phyloP scores from a whole-genome alignment of 768 basidiomycete genomes.

The Boletus reticulatus region DNA sequence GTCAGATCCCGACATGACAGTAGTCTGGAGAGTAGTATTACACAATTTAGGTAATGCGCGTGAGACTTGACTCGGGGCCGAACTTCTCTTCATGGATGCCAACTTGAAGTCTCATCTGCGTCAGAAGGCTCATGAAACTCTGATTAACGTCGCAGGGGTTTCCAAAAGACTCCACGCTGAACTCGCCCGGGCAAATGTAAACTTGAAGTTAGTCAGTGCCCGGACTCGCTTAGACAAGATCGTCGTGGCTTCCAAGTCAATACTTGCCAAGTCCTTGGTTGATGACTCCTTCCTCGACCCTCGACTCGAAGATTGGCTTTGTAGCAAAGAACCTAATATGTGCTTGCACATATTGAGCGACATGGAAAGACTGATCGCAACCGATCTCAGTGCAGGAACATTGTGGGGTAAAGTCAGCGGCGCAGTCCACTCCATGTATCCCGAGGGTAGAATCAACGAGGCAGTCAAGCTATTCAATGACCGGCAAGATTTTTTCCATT shows the following conservation, averaged over 20 bases:
- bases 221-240: slow-evolving; percentile 1
- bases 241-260: neutral
- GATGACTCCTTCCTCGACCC: neutral
- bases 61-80: too few species aligned
- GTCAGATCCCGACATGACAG: slow-evolving; percentile 24
- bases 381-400: neutral
- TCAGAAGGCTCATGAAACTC: neutral
- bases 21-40: neutral
- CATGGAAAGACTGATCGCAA: neutral
- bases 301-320: slow-evolving; percentile 1
- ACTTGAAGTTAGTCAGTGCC: neutral
- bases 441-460: neutral
- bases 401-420: neutral
- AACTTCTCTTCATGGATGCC: neutral
- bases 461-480: slow-evolving; percentile 2
- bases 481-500: neutral
- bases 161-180: neutral
- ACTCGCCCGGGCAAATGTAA: neutral
- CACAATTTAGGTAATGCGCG: slow-evolving; percentile 14
- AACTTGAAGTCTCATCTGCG: neutral
- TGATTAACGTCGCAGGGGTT: neutral
- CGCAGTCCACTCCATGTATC: neutral
- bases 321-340: slow-evolving; percentile 3
- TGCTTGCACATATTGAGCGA: slow-evolving; percentile 1
- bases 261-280: neutral